Conservation (phyloP, 2,329 filamentous ascomycete genomes). For the Pyricularia grisea region DNA sequence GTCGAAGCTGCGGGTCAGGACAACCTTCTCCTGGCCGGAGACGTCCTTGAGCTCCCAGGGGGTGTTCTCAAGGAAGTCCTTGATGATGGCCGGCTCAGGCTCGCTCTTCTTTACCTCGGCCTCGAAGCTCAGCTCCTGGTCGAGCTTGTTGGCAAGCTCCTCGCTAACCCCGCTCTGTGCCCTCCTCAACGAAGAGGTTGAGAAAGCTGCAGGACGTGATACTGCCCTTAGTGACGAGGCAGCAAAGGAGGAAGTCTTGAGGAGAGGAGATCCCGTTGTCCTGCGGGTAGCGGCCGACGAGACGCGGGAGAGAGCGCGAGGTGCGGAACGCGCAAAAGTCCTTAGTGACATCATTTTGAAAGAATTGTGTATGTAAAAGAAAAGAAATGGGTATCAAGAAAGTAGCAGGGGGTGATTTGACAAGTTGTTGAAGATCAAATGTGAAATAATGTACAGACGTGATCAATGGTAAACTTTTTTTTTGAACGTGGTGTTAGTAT, state of each 20-base stretch:
- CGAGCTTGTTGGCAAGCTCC: slow-evolving; percentile 79
- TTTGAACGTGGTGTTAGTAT: not conserved
- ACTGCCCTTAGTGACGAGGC: slow-evolving; percentile 13
- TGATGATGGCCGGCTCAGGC: slow-evolving; percentile 65
- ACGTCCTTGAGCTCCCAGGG: slow-evolving; percentile 77
- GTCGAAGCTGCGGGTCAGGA: slow-evolving; percentile 71
- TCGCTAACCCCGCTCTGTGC: slow-evolving; percentile 49
- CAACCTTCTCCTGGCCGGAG: slow-evolving; percentile 78
- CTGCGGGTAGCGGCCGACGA: slow-evolving; percentile 40
- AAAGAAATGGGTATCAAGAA: slow-evolving; percentile 3
- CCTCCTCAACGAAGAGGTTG: slow-evolving; percentile 34
- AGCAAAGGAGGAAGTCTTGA: slow-evolving; percentile 36
- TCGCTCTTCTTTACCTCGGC: slow-evolving; percentile 66
- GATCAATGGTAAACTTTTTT: not conserved
- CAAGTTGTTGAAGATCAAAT: not conserved
- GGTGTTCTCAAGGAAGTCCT: slow-evolving; percentile 81
- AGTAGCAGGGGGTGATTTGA: not conserved
- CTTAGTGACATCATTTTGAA: slow-evolving; percentile 61
- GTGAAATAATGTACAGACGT: not conserved
- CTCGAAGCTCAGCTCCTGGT: slow-evolving; percentile 77
- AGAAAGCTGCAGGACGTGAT: slow-evolving; percentile 29
- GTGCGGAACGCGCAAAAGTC: slow-evolving; percentile 55
- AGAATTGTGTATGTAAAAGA: slow-evolving; percentile 6
- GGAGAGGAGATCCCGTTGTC: slow-evolving; percentile 24
- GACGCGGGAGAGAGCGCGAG: slow-evolving; percentile 52